Base-by-base conservation (phyloP, 306 rosid genomes). In the Mucuna pruriens region DNA sequence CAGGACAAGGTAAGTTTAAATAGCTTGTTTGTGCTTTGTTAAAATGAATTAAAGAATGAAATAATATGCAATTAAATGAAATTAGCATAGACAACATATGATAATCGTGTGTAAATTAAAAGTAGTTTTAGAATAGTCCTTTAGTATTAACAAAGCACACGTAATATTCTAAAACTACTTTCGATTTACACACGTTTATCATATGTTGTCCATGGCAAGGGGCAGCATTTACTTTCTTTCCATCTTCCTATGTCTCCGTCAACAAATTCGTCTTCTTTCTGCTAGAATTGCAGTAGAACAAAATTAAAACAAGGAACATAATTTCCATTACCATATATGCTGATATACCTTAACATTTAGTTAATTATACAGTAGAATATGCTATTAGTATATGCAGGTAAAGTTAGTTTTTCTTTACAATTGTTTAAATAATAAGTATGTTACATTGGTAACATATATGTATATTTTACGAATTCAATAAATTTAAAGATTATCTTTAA, bases 191-290 rank as follows among this genome's bases (percentile, higher is more conserved):
- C 7, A 17, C 29, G 39, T 15, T n/a, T 33, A 54, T 36, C 39
- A 64, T 6, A 60, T 38, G 69, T 29, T 22, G 7, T 11, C 29
- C 69, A 0, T 36, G 11, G 11, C 12, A 31, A 19, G 9, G 36
- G 51, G 29, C 36, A 39, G 23, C 70, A 22, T 40, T 13, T 6
- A 48, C 96, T 92, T 57, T 94, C 84, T 85, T 85, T 89, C 96
- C 98, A 92, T 81, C 97, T 97, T 83, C 97, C 94, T 19, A 86
- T 38, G 19, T 86, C 82, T 52, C 82, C 88, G 49, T 68, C 88
- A 20, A 65, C 82, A 58, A 73, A 76, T 40, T 83, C 81, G n/a
- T 65, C 86, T 71, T 81, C 86, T 36, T 16, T 89, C 98, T 92
- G 19, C 54, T 48, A 11, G 22, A 87, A 62, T 80, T 69, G 39